Evolutionary conservation across 2,329 filamentous ascomycete genomes (phyloP).

Genomic region (Myriosclerotinia scirpicola): DNA sequence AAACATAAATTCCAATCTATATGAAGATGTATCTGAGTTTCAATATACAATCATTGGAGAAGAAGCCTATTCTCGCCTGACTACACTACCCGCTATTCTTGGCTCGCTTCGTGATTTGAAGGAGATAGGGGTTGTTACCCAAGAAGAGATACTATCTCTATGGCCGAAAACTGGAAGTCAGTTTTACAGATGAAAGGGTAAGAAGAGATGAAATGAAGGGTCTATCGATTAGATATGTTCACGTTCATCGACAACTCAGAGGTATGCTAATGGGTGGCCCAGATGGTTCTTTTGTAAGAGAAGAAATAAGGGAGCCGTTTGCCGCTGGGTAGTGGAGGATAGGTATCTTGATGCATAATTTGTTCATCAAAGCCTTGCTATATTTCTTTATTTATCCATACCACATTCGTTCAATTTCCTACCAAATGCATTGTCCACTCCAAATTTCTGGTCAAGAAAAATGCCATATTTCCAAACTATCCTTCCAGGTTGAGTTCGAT

Average conservation of each 20-base stretch:
- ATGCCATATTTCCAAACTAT: constrained; percentile 7
- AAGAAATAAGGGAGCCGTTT: constrained; percentile 14
- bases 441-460: background rate
- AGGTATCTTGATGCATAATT: background rate
- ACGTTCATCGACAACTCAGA: background rate
- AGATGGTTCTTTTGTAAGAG: constrained; percentile 8
- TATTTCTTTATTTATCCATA: background rate
- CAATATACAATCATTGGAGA: constrained; percentile 1
- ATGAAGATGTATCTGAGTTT: background rate
- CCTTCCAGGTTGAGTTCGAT: constrained; percentile 3
- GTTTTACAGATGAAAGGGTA: background rate
- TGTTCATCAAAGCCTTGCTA: background rate
- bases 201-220: background rate
- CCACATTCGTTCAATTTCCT: background rate
- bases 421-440: background rate
- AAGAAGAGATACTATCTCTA: background rate
- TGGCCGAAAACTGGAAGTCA: background rate
- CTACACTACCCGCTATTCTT: background rate
- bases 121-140: constrained; percentile 1
- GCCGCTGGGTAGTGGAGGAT: background rate
- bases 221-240: background rate
- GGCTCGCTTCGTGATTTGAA: constrained; percentile 1
- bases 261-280: background rate
- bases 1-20: constrained; percentile 9
- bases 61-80: constrained; percentile 3